Base-by-base conservation (phyloP, 2,329 filamentous ascomycete genomes). In the Orbilia oligospora region DNA sequence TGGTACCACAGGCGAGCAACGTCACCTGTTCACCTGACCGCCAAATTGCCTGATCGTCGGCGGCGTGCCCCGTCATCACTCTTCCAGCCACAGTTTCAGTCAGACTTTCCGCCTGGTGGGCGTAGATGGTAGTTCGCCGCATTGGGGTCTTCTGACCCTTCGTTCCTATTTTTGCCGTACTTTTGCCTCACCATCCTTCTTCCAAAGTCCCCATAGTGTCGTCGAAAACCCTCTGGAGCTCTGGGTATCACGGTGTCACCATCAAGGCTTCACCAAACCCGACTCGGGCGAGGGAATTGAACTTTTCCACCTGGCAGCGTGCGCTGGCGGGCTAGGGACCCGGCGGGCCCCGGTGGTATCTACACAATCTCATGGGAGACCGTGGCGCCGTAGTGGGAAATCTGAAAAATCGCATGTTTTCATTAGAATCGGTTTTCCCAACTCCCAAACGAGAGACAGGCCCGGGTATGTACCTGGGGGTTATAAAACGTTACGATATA, bases 41-140 rank as follows among this genome's bases (percentile, higher is more conserved):
- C 51, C 18, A 14, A 12, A 38, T 69, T 67, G 38, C 33, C 20
- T 20, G 70, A 73, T 73, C 70, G 70, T 64, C 70, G 55, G 49
- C 36, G 55, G 53, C 36, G 55, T 10, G 14, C 55, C 22, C 12
- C 10, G 36, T 33, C 55, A 10, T 61, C 12, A 14, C 20, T 27
- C 30, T 38, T 6, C 51, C 16, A 10, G 24, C 12, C 33, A 36
- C 49, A 44, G 38, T 12, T 24, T 61, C 27, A 44, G 24, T 41
- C 48, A 24, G 70, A n/a, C 18, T 30, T 70, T 41, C n/a, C 24
- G n/a, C 58, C 33, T 30, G 33, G 36, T 56, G 20, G 27, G 56
- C 63, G 33, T 71, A 49, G 33, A 72, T 72, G 69, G 27, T 30
- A 30, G 64, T 72, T 72, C 71, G 65, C 71, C 65, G 71, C 71